phyloP scores from a whole-genome alignment of 352 stramenopile species.

The Phytophthora litchii region DNA sequence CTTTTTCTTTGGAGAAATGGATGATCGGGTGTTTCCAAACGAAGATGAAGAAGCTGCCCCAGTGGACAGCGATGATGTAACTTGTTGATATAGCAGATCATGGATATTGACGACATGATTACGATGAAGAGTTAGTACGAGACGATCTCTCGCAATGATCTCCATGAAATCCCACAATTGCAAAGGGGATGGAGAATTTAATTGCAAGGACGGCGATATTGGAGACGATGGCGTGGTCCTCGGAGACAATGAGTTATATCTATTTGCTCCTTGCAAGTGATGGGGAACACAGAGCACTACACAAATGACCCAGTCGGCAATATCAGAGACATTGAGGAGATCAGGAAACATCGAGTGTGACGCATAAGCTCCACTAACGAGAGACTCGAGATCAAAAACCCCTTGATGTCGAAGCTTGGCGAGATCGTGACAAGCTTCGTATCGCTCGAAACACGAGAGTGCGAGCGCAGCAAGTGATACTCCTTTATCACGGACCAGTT shows the following conservation, averaged over 20 bases:
- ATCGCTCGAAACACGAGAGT: conserved; percentile 64
- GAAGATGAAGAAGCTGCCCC: conserved; percentile 3
- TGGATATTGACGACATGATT: conserved; percentile 60
- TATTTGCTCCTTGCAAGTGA: conserved; percentile 26
- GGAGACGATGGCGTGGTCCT: conserved; percentile 3
- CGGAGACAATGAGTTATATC: conserved; percentile 8
- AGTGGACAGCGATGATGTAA: conserved; percentile 38
- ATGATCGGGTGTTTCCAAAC: conserved; percentile 16
- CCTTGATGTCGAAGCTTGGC: conserved; percentile 54
- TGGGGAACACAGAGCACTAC: conserved; percentile 58
- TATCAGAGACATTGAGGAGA: conserved; percentile 21
- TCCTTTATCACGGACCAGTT: conserved; percentile 31
- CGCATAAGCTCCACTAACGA: conserved; percentile 37
- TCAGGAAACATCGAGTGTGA: conserved; percentile 31
- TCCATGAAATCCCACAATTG: conserved; percentile 67
- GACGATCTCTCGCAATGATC: conserved; percentile 49
- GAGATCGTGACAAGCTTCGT: conserved; percentile 53
- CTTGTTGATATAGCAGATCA: conserved; percentile 63
- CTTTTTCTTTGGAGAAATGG: conserved; percentile 43
- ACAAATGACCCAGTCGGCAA: conserved; percentile 63
- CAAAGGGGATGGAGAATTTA: conserved; percentile 17
- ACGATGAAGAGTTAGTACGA: conserved; percentile 52
- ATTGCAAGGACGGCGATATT: background rate
- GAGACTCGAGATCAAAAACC: conserved; percentile 53
- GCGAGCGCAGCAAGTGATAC: conserved; percentile 41